Evolutionary conservation across 768 basidiomycete species (phyloP).

Genomic region (Cystobasidium ongulense): DNA sequence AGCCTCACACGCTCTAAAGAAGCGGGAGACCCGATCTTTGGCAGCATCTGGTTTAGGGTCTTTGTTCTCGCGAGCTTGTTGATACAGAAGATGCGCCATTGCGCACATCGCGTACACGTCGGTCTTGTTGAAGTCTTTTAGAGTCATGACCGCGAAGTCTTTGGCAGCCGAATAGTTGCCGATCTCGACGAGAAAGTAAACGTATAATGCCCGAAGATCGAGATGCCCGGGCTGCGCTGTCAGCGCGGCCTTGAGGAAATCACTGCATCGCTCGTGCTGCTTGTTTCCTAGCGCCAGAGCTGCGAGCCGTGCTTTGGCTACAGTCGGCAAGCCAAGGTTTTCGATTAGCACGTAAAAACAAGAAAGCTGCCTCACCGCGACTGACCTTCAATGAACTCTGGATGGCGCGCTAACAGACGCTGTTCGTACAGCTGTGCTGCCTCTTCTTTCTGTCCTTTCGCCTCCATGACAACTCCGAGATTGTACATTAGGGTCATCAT

Average conservation of each 20-base stretch:
- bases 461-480: constrained; percentile 83
- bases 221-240: constrained; percentile 66
- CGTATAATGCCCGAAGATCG: constrained; percentile 86
- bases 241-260: constrained; percentile 79
- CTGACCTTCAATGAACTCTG: constrained; percentile 91
- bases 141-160: constrained; percentile 79
- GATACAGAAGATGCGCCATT: constrained; percentile 74
- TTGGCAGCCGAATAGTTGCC: constrained; percentile 62
- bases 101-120: constrained; percentile 89
- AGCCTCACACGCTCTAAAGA: constrained; percentile 75
- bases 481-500: constrained; percentile 83
- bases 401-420: constrained; percentile 68
- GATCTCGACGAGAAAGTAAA: constrained; percentile 78
- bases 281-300: constrained; percentile 65
- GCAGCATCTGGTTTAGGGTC: constrained; percentile 54
- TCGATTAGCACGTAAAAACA: too few species aligned
- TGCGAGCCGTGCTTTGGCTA: constrained; percentile 88
- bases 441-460: constrained; percentile 60
- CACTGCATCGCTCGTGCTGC: constrained; percentile 71
- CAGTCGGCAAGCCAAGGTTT: too few species aligned
- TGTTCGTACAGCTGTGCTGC: constrained; percentile 83
- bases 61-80: constrained; percentile 73
- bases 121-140: constrained; percentile 75
- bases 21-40: constrained; percentile 68
- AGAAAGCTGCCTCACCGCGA: too few species aligned